phyloP scores from a whole-genome alignment of 352 stramenopile species.

The Pythium pyrilobum region DNA sequence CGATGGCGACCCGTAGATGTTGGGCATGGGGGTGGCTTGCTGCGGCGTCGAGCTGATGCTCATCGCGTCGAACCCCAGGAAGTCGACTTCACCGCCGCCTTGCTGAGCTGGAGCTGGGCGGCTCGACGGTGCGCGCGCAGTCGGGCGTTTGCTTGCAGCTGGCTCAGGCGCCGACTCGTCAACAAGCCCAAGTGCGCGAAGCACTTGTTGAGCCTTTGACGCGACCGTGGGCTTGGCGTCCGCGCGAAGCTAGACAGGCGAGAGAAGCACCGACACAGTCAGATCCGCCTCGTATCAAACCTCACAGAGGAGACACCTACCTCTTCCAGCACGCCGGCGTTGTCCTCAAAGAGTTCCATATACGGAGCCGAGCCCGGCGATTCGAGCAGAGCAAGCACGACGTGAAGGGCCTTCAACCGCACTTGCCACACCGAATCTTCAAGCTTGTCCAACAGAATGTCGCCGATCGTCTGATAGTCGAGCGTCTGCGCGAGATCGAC shows the following conservation, averaged over 20 bases:
- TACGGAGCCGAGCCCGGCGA: slow-evolving; percentile 61
- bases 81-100: slow-evolving; percentile 50
- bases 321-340: slow-evolving; percentile 77
- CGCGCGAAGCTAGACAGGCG: slow-evolving; percentile 46
- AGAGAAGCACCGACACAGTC: no score
- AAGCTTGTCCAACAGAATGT: slow-evolving; percentile 84
- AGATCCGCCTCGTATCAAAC: neutral
- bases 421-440: slow-evolving; percentile 83
- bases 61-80: slow-evolving; percentile 64
- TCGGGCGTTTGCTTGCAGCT: neutral
- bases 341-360: slow-evolving; percentile 78
- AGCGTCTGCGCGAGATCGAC: slow-evolving; percentile 84
- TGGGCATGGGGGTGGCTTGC: slow-evolving; percentile 5
- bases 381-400: slow-evolving; percentile 71
- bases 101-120: slow-evolving; percentile 17
- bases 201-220: slow-evolving; percentile 66
- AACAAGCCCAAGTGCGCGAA: slow-evolving; percentile 58
- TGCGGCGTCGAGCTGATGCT: slow-evolving; percentile 31
- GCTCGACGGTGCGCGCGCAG: slow-evolving; percentile 1
- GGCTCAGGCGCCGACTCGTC: slow-evolving; percentile 38
- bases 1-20: slow-evolving; percentile 17
- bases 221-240: slow-evolving; percentile 78
- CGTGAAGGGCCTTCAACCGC: slow-evolving; percentile 77
- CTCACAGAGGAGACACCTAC: slow-evolving; percentile 15
- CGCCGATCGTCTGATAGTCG: slow-evolving; percentile 76